Evolutionary conservation across 345 rosid species (phyloP), one percentile per base, ranked within the genome.

Genomic region (Citrus medica): DNA sequence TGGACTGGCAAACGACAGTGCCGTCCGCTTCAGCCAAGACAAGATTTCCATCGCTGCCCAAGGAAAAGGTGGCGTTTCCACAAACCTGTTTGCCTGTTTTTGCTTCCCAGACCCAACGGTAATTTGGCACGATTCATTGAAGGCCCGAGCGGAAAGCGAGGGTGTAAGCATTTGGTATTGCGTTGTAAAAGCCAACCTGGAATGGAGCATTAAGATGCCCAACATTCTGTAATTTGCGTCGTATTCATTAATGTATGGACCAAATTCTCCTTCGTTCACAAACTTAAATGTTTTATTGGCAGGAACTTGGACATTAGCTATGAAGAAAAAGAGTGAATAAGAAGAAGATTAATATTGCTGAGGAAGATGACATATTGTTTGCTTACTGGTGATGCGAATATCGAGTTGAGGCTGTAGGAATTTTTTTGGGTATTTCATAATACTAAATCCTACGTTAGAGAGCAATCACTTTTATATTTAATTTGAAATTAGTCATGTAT

Each of bases 61-160:
- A 82, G 9, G 78, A 65, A 9, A 86, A 75, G 6, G 87, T 82
- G 59, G 85, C 80, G 14, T 80, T 79, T 37, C 84, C 84, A 0
- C 63, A 62, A 21, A 86, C 86, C 4, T 84, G 86, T 22, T 76
- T 28, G 27, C 80, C 72, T 1, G 81, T 83, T 60, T 84, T 83
- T 40, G 86, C 86, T 16, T 86, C 88, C 88, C 86, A 81, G 2
- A 82, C 84, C 79, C 82, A 80, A 7, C 83, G 73, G 76, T 70
- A 76, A 0, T 73, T 51, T 5, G 79, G 60, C 10, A 77, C 79
- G 9, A 74, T 3, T 6, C 83, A 4, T 40, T 33, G 9, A 70
- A 69, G 16, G 69, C 13, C 14, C 83, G 82, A 9, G 77, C 83
- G 62, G 0, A 84, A 24, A 40, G 83, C 85, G 4, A 85, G 63